Evolutionary conservation across 1,284 basidiomycete species (phyloP).

Genomic region (Sporisorium scitamineum): DNA sequence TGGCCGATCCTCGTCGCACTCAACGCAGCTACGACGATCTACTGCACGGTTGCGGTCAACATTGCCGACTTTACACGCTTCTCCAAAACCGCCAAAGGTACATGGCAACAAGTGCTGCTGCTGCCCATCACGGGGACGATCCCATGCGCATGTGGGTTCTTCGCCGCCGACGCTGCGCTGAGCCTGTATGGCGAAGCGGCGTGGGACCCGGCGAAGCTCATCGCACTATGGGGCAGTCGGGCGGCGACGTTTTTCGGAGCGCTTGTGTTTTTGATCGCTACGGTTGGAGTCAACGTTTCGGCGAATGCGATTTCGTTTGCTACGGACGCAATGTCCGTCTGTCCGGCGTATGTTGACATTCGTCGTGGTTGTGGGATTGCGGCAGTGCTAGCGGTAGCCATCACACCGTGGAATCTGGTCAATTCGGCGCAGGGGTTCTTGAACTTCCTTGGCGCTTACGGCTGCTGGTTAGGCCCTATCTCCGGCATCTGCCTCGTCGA

Average conservation of each 20-base stretch:
- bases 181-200: conserved; percentile 26
- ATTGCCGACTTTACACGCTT: conserved; percentile 34
- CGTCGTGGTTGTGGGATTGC: conserved; percentile 20
- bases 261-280: conserved; percentile 32
- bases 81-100: conserved; percentile 19
- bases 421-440: conserved; percentile 25
- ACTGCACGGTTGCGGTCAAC: conserved; percentile 35
- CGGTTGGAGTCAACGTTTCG: conserved; percentile 26
- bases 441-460: conserved; percentile 40
- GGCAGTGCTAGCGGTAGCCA: conserved; percentile 14
- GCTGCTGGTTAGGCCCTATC: conserved; percentile 29
- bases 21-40: conserved; percentile 32
- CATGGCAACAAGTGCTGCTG: conserved; percentile 33
- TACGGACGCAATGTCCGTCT: conserved; percentile 28
- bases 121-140: conserved; percentile 32
- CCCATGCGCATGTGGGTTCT: conserved; percentile 32
- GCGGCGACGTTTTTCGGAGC: conserved; percentile 28
- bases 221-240: conserved; percentile 16
- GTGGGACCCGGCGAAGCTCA: conserved; percentile 30
- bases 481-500: conserved; percentile 27
- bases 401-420: conserved; percentile 36
- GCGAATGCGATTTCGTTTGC: conserved; percentile 37
- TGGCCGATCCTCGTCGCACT: conserved; percentile 27
- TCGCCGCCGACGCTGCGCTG: conserved; percentile 26
- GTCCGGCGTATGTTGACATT: conserved; percentile 26